phyloP scores from a whole-genome alignment of 2,329 filamentous ascomycete species.

The Mycosphaerella sp. region DNA sequence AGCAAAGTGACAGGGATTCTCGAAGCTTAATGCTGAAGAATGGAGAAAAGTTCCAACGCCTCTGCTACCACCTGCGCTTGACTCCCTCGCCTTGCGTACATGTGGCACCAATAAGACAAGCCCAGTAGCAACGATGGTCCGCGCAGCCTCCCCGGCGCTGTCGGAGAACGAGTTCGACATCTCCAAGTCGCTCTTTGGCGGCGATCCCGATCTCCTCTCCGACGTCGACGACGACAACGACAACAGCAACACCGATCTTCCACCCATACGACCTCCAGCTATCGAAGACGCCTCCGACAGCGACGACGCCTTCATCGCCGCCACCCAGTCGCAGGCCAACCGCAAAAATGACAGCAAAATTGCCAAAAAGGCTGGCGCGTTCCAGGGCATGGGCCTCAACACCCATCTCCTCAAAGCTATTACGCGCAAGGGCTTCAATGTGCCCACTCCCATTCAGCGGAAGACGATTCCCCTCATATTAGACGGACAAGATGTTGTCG shows the following conservation, averaged over 20 bases:
- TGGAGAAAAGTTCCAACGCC: no score
- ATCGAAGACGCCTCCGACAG: constrained; percentile 42
- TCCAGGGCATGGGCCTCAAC: constrained; percentile 90
- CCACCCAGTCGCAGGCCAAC: constrained; percentile 79
- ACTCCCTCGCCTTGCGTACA: no score
- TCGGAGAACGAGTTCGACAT: constrained; percentile 95
- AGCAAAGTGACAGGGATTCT: no score
- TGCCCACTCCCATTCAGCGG: constrained; percentile 94
- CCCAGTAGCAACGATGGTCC: constrained; percentile 27
- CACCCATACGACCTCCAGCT: constrained; percentile 4
- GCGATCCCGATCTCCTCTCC: constrained; percentile 37
- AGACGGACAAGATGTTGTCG: constrained; percentile 90
- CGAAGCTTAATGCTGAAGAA: no score
- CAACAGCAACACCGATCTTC: not conserved
- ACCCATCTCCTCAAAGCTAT: constrained; percentile 83
- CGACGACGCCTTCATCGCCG: constrained; percentile 84
- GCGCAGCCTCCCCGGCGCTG: constrained; percentile 67
- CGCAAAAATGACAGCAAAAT: constrained; percentile 75
- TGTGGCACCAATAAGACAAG: not conserved
- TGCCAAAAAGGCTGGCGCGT: constrained; percentile 92
- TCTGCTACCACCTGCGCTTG: no score
- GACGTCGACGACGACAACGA: constrained; percentile 6
- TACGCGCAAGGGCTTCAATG: constrained; percentile 85
- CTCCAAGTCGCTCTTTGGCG: constrained; percentile 56
- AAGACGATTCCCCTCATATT: constrained; percentile 92